phyloP scores from a whole-genome alignment of 768 basidiomycete species.

The Calocybe cyanea region DNA sequence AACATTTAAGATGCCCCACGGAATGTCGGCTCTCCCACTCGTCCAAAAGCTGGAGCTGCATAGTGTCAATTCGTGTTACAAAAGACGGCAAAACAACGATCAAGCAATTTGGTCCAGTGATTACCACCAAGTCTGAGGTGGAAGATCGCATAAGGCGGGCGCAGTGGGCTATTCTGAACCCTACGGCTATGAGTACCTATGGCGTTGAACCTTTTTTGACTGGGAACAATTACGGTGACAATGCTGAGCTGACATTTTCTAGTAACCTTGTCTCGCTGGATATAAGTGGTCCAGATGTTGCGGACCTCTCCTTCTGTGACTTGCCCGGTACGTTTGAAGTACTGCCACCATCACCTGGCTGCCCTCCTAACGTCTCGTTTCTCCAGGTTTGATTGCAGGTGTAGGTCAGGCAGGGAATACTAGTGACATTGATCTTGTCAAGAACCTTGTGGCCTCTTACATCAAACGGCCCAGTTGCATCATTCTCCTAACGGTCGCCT shows the following conservation, averaged over 20 bases:
- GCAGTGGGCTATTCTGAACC: slow-evolving; percentile 64
- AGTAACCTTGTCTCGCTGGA: slow-evolving; percentile 53
- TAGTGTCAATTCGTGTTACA: slow-evolving; percentile 43
- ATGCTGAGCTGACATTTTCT: slow-evolving; percentile 39
- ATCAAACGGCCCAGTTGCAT: slow-evolving; percentile 62
- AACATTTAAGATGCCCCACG: slow-evolving; percentile 44
- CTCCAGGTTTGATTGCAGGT: slow-evolving; percentile 54
- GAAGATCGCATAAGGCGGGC: slow-evolving; percentile 67
- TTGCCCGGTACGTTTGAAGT: slow-evolving; percentile 49
- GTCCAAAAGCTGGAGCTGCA: slow-evolving; percentile 42
- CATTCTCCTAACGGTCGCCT: slow-evolving; percentile 58
- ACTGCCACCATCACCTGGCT: too few species aligned
- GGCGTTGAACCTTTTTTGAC: slow-evolving; percentile 32
- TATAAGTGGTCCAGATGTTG: slow-evolving; percentile 56
- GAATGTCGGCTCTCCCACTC: slow-evolving; percentile 51
- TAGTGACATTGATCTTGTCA: slow-evolving; percentile 59
- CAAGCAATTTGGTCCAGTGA: slow-evolving; percentile 42
- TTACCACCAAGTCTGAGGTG: slow-evolving; percentile 48
- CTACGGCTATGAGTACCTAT: slow-evolving; percentile 23
- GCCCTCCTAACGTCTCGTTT: too few species aligned
- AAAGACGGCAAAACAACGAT: slow-evolving; percentile 35
- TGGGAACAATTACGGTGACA: slow-evolving; percentile 26
- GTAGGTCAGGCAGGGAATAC: slow-evolving; percentile 45
- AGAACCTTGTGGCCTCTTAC: slow-evolving; percentile 52
- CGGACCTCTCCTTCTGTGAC: slow-evolving; percentile 64